These are phyloP conservation scores for Zymoseptoria tritici DNA, from an alignment of 2,329 filamentous ascomycete genomes.

Conservation along the genomic window DNA sequence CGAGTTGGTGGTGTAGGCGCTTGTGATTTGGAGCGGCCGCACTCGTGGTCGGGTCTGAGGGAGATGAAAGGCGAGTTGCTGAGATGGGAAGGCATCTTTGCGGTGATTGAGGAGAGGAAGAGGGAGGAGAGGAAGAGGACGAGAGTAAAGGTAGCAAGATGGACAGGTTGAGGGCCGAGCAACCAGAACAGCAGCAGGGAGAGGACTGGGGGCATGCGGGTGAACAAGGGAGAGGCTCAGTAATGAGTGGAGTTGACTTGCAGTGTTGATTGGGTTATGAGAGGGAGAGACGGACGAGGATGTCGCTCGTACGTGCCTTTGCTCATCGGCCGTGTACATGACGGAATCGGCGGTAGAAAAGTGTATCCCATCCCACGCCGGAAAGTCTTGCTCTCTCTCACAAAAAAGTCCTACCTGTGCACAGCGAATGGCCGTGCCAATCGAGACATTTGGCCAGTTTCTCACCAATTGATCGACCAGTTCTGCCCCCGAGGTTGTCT, in stretches of 20 bases:
- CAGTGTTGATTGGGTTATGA: background rate
- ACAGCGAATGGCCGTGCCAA: background rate
- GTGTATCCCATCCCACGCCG: background rate
- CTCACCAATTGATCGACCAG: background rate
- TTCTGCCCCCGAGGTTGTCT: background rate
- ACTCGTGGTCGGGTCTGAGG: slow-evolving; percentile 21
- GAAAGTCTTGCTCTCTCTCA: background rate
- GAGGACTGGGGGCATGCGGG: background rate
- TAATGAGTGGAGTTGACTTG: background rate
- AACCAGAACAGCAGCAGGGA: slow-evolving; percentile 3
- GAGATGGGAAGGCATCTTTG: slow-evolving; percentile 20
- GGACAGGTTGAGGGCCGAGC: slow-evolving; percentile 2
- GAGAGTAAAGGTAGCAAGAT: slow-evolving; percentile 7
- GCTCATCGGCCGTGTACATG: background rate
- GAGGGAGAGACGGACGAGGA: background rate
- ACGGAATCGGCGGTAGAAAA: background rate
- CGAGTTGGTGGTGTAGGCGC: slow-evolving; percentile 1
- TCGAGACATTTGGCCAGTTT: background rate
- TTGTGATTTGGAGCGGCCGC: slow-evolving; percentile 16
- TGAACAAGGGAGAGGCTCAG: background rate
- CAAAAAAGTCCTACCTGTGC: background rate
- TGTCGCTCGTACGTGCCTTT: background rate
- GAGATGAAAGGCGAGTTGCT: slow-evolving; percentile 21
- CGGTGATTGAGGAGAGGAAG: background rate
- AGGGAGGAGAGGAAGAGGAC: slow-evolving; percentile 9